phyloP scores from a whole-genome alignment of 495 filamentous ascomycete species.

The Aspergillus cristatus region DNA sequence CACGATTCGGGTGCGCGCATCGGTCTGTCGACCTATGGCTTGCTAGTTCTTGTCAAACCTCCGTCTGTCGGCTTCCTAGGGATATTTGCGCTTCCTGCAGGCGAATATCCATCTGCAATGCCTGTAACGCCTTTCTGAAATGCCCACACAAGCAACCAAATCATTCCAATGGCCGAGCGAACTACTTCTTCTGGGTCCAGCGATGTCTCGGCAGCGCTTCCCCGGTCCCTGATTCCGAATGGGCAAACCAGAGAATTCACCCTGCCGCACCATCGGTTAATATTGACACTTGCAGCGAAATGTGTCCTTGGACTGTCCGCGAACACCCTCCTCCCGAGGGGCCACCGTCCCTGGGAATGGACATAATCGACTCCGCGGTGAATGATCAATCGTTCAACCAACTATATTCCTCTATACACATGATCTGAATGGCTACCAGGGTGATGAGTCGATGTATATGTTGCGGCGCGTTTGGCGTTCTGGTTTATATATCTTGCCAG shows the following conservation, averaged over 20 bases:
- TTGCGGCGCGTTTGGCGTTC: constrained; percentile 1
- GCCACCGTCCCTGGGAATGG: constrained; percentile 27
- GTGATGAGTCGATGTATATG: constrained; percentile 3
- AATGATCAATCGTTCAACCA: constrained; percentile 28
- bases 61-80: constrained; percentile 31
- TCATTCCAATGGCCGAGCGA: constrained; percentile 17
- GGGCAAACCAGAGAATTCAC: constrained; percentile 34
- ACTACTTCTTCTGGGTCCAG: constrained; percentile 34
- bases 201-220: constrained; percentile 25
- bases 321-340: constrained; percentile 30
- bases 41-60: constrained; percentile 34
- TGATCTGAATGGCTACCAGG: constrained; percentile 15
- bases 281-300: constrained; percentile 34
- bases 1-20: constrained; percentile 39
- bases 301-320: constrained; percentile 37
- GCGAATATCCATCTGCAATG: constrained; percentile 32
- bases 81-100: constrained; percentile 29
- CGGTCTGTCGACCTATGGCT: constrained; percentile 39
- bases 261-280: constrained; percentile 28
- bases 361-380: constrained; percentile 29
- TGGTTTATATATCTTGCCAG: too few relatives aligned
- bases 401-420: constrained; percentile 31
- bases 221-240: constrained; percentile 21
- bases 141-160: constrained; percentile 30
- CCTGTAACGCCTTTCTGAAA: constrained; percentile 28